Conservation (phyloP, 495 filamentous ascomycete genomes). For the Lentithecium fluviatile region DNA sequence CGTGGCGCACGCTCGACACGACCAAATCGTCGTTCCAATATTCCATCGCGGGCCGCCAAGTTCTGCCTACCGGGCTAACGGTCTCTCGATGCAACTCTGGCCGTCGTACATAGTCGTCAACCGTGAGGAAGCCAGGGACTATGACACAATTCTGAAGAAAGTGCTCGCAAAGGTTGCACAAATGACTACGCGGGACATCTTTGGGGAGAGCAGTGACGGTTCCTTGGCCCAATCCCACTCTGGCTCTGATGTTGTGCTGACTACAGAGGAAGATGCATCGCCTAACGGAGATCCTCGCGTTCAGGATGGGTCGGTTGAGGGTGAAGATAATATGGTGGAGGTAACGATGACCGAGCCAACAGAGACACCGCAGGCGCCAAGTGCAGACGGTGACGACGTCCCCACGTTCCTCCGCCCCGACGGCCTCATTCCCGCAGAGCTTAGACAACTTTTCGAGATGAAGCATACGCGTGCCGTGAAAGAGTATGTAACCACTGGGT, state of each 20-base stretch:
- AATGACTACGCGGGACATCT: slow-evolving; percentile 62
- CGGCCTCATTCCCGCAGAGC: slow-evolving; percentile 50
- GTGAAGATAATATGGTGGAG: slow-evolving; percentile 88
- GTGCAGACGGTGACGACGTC: slow-evolving; percentile 42
- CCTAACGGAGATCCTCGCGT: slow-evolving; percentile 68
- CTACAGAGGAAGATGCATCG: slow-evolving; percentile 70
- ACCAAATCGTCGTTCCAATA: slow-evolving; percentile 74
- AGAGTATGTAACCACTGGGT: slow-evolving; percentile 64
- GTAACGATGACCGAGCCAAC: slow-evolving; percentile 74
- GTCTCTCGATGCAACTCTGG: slow-evolving; percentile 47
- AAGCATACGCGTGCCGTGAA: slow-evolving; percentile 55
- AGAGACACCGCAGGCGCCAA: slow-evolving; percentile 39
- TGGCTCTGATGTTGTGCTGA: slow-evolving; percentile 70
- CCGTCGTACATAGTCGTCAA: slow-evolving; percentile 62
- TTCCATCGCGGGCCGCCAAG: slow-evolving; percentile 63
- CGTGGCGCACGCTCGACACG: slow-evolving; percentile 64
- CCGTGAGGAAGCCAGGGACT: slow-evolving; percentile 59
- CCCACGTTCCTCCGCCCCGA: slow-evolving; percentile 51
- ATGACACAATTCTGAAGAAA: slow-evolving; percentile 62
- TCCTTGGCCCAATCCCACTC: slow-evolving; percentile 48
- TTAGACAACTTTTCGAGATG: slow-evolving; percentile 71
- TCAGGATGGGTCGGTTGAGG: slow-evolving; percentile 73
- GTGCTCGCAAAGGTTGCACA: slow-evolving; percentile 56
- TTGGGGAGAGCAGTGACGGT: slow-evolving; percentile 50
- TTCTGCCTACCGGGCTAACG: slow-evolving; percentile 46